Percentiles rank a stretch among this genome's conserved stretches.
Conservation (phyloP, 2,329 filamentous ascomycete species). For the Diaporthe citriasiana region DNA sequence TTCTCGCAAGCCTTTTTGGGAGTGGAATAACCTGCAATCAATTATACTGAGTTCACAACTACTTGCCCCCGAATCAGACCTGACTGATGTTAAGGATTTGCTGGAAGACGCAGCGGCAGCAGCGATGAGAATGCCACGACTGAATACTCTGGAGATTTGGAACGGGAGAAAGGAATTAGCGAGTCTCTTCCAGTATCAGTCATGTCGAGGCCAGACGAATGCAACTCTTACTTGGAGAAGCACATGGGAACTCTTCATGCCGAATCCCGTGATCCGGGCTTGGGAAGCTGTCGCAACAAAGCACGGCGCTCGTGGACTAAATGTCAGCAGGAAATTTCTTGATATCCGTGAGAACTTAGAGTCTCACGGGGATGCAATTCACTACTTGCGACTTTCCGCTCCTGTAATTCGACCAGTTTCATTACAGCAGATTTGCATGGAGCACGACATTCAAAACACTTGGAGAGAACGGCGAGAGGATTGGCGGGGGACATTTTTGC, state of each 20-base stretch:
- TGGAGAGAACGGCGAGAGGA: neutral
- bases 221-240: constrained; percentile 48
- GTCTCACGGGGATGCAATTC: neutral
- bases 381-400: neutral
- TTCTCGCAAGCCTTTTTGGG: constrained; percentile 45
- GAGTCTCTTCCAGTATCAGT: constrained; percentile 50
- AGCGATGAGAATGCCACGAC: constrained; percentile 50
- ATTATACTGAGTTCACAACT: constrained; percentile 51
- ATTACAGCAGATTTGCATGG: neutral
- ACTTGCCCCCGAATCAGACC: constrained; percentile 45
- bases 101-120: constrained; percentile 46
- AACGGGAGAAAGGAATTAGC: constrained; percentile 51
- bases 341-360: neutral
- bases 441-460: neutral
- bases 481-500: no score
- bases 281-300: constrained; percentile 50
- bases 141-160: constrained; percentile 54
- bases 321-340: constrained; percentile 43
- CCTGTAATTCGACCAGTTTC: neutral
- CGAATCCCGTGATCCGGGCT: constrained; percentile 45
- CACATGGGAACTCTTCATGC: constrained; percentile 49
- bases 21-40: constrained; percentile 51
- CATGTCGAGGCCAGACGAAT: constrained; percentile 22
- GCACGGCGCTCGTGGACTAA: constrained; percentile 44
- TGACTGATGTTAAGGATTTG: constrained; percentile 44